Conservation (phyloP, 164 flowering plant species). For the Pachysandra terminalis region DNA sequence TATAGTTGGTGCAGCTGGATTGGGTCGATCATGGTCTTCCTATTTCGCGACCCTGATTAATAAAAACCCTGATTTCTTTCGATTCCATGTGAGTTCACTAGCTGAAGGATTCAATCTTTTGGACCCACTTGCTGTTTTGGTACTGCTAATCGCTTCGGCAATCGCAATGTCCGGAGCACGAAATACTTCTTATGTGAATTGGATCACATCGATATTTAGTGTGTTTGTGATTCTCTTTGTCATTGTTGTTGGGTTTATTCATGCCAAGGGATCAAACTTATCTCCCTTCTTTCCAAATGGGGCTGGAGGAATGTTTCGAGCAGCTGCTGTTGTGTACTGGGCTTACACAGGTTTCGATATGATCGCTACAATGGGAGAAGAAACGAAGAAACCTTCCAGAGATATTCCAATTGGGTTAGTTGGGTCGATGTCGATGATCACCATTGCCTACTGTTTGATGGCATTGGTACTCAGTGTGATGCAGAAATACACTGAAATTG, state of each 20-base stretch:
- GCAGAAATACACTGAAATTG: conserved; percentile 63
- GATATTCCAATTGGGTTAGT: conserved; percentile 77
- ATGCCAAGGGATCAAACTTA: conserved; percentile 41
- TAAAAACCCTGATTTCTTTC: conserved; percentile 36
- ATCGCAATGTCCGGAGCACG: conserved; percentile 55
- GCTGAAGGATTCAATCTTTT: conserved; percentile 53
- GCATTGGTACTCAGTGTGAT: conserved; percentile 57
- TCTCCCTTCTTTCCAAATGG: conserved; percentile 64
- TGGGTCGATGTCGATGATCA: conserved; percentile 72
- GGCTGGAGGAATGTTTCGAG: conserved; percentile 45
- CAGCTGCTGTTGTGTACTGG: conserved; percentile 77
- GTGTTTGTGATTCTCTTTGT: conserved; percentile 39
- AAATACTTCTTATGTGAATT: conserved; percentile 47
- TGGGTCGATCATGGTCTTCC: conserved; percentile 71
- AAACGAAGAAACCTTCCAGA: conserved; percentile 59
- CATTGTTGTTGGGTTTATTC: conserved; percentile 46
- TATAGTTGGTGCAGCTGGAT: conserved; percentile 68
- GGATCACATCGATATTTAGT: conserved; percentile 41
- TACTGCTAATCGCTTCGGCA: conserved; percentile 37
- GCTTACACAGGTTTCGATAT: conserved; percentile 80
- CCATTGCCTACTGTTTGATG: conserved; percentile 71
- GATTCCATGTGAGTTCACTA: conserved; percentile 33
- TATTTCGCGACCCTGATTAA: conserved; percentile 56
- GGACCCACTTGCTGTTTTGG: conserved; percentile 61
- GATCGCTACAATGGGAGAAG: conserved; percentile 90